Conservation (phyloP, 352 stramenopile genomes). For the Globisporangium iwayamae region DNA sequence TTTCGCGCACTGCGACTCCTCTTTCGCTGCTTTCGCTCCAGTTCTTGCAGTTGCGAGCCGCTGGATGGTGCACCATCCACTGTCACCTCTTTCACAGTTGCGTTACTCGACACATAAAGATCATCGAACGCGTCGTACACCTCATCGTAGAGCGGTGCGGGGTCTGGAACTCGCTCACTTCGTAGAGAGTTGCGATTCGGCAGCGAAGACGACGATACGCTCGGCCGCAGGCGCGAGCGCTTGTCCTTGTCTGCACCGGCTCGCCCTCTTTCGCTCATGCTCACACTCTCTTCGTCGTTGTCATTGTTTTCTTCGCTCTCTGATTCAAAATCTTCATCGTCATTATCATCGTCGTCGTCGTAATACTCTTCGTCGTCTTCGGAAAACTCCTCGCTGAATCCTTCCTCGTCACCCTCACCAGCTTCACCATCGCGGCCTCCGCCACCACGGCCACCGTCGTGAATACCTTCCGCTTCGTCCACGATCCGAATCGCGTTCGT, state of each 20-base stretch:
- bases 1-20: slow-evolving; percentile 21
- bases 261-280: slow-evolving; percentile 5
- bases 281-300: slow-evolving; percentile 9
- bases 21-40: slow-evolving; percentile 16
- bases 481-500: slow-evolving; percentile 52
- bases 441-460: slow-evolving; percentile 13
- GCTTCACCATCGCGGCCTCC: slow-evolving; percentile 18
- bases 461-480: slow-evolving; percentile 16
- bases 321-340: slow-evolving; percentile 14
- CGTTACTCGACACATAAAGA: slow-evolving; percentile 35
- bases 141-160: slow-evolving; percentile 34
- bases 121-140: slow-evolving; percentile 58
- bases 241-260: slow-evolving; percentile 9
- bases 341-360: slow-evolving; percentile 21
- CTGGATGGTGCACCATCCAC: neutral
- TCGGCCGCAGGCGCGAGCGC: slow-evolving; percentile 3
- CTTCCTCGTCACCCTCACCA: slow-evolving; percentile 21
- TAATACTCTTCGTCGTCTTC: slow-evolving; percentile 32
- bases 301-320: slow-evolving; percentile 25
- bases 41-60: slow-evolving; percentile 7
- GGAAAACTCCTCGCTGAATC: slow-evolving; percentile 24
- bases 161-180: slow-evolving; percentile 18
- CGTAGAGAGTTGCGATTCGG: slow-evolving; percentile 19
- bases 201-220: slow-evolving; percentile 2
- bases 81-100: neutral